Evolutionary conservation across 768 basidiomycete genomes (phyloP), one percentile per base, ranked within the genome.

Genomic region (Suillus sp.): DNA sequence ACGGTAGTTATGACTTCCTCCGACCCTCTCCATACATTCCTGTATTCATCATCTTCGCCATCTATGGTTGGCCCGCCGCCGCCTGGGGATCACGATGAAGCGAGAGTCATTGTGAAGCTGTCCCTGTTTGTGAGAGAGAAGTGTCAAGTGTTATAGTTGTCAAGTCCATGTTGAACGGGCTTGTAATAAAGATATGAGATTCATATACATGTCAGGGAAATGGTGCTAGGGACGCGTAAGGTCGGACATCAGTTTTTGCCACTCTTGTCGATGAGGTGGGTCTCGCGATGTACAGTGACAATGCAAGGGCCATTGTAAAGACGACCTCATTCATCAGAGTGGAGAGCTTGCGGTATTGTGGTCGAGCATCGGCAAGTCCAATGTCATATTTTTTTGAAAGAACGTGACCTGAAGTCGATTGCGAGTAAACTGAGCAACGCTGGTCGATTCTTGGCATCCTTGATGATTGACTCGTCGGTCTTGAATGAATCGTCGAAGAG

Each of bases 361-460:
- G 78, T 99, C 96, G 65, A 99, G 83, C 22, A 93, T 92, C 8
- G 32, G 32, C 67, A 98, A 79, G 70, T 90, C 84, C 94, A 98
- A 0, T 96, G 70, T 89, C 88, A 72, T 92, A 90, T 77, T 93
- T 95, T n/a, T 79, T 92, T 88, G 7, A 94, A 96, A 69, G 87
- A 27, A 89, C 95, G 70, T 89, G 96, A 96, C 42, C 47, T 48
- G 25, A 34, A 43, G n/a, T 8, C 14, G 14, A 27, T 10, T 27
- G 34, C 37, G n/a, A 62, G 68, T 25, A 66, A 62, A 25, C 38
- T 10, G 48, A 22, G 53, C 9, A 18, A 42, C 96, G 95, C 88
- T 95, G 81, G 78, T 99, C 96, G 69, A 99, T 75, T 96, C 97
- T 81, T 92, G 96, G 54, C 96, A 69, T 95, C 95, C 75, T 86